A percentile compares a stretch with the other conserved stretches of the same genome.
Evolutionary conservation across 2,329 filamentous ascomycete genomes (phyloP).

Genomic region (Cladophialophora exuberans): DNA sequence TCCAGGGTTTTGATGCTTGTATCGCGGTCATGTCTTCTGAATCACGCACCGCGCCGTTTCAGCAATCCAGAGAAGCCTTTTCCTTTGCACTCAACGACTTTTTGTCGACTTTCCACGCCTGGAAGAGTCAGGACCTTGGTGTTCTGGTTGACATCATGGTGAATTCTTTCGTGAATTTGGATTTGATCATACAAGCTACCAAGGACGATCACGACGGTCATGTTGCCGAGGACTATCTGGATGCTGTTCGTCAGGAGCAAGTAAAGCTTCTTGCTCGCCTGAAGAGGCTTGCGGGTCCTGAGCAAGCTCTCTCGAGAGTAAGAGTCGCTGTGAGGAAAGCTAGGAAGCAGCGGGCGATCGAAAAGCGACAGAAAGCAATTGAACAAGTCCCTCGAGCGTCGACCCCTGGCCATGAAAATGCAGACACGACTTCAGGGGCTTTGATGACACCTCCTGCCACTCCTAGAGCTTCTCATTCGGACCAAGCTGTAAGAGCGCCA

Average conservation of each 20-base stretch:
- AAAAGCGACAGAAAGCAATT: conserved; percentile 18
- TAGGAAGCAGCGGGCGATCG: conserved; percentile 29
- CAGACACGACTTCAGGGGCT: conserved; percentile 35
- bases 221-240: conserved; percentile 65
- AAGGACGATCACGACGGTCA: conserved; percentile 65
- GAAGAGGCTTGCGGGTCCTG: conserved; percentile 64
- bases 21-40: conserved; percentile 6
- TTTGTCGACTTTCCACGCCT: conserved; percentile 65
- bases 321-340: conserved; percentile 64
- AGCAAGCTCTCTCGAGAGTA: conserved; percentile 63
- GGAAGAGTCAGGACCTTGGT: conserved; percentile 66
- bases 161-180: conserved; percentile 66
- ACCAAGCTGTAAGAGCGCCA: conserved; percentile 43
- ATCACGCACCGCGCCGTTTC: neutral
- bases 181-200: conserved; percentile 69
- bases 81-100: conserved; percentile 62
- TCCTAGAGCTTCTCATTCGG: conserved; percentile 41
- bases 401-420: conserved; percentile 22
- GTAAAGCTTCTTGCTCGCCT: conserved; percentile 64
- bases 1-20: conserved; percentile 41
- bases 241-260: conserved; percentile 69
- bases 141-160: conserved; percentile 68
- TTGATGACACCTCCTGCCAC: conserved; percentile 32
- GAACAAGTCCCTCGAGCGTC: conserved; percentile 33
- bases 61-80: conserved; percentile 37